phyloP scores from a whole-genome alignment of 2,329 filamentous ascomycete genomes.

The Zasmidium citrigriseum region DNA sequence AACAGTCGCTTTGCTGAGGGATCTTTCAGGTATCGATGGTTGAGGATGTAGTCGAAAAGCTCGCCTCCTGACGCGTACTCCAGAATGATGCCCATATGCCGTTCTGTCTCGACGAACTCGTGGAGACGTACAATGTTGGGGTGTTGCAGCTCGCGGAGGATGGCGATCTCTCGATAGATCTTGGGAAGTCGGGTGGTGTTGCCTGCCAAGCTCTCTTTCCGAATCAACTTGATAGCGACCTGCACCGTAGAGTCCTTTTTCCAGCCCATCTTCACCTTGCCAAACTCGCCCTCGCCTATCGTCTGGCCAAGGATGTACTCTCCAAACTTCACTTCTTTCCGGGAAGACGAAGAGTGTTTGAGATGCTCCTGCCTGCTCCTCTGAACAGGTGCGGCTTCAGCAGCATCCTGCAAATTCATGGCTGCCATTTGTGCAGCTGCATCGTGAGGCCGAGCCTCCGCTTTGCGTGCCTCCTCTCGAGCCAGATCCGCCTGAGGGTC shows the following conservation, averaged over 20 bases:
- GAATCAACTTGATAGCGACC: slow-evolving; percentile 97
- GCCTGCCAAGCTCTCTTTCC: slow-evolving; percentile 82
- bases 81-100: slow-evolving; percentile 95
- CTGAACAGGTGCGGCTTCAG: slow-evolving; percentile 31
- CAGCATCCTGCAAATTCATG: slow-evolving; percentile 46
- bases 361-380: slow-evolving; percentile 62
- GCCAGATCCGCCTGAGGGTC: slow-evolving; percentile 73
- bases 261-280: slow-evolving; percentile 98
- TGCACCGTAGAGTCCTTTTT: slow-evolving; percentile 89
- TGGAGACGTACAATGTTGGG: slow-evolving; percentile 96
- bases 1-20: slow-evolving; percentile 87
- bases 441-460: slow-evolving; percentile 54
- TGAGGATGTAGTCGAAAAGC: slow-evolving; percentile 96
- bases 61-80: slow-evolving; percentile 98
- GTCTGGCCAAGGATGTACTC: slow-evolving; percentile 96
- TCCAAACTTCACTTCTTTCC: slow-evolving; percentile 85
- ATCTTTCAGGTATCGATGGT: slow-evolving; percentile 95
- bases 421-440: slow-evolving; percentile 48
- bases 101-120: slow-evolving; percentile 97
- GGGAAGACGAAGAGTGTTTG: slow-evolving; percentile 43
- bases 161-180: slow-evolving; percentile 95
- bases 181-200: slow-evolving; percentile 91
- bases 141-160: slow-evolving; percentile 82
- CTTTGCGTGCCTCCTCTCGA: slow-evolving; percentile 69
- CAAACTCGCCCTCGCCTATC: slow-evolving; percentile 95